Percentiles rank a stretch among this genome's conserved stretches.
These are phyloP conservation scores for Populus nigra DNA, from an alignment of 345 rosid species.

Conservation along the genomic window DNA sequence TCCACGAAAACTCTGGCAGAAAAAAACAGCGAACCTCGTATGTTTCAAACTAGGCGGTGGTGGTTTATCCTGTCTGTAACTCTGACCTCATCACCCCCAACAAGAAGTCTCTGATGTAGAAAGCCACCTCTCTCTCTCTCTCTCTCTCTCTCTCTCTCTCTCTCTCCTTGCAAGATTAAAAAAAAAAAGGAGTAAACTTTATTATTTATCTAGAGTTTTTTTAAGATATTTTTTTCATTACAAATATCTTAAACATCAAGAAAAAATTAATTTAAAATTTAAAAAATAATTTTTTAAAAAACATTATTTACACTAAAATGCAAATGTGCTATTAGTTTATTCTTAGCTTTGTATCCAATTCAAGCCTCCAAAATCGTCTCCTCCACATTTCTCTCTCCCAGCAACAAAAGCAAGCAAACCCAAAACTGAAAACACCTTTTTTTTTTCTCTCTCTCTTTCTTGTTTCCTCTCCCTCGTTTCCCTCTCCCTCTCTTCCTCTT, in stretches of 20 bases:
- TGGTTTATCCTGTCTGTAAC: neutral
- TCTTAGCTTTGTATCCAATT: constrained; percentile 6
- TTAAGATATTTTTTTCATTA: no score
- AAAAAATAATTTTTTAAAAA: no score
- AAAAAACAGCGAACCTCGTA: neutral
- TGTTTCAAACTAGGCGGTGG: neutral
- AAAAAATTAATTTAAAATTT: no score
- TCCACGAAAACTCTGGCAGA: neutral
- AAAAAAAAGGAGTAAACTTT: neutral
- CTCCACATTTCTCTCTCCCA: constrained; percentile 5
- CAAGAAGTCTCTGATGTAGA: neutral
- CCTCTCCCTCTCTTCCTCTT: neutral
- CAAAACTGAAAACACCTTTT: neutral
- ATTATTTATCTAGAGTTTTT: neutral
- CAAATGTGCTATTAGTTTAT: neutral
- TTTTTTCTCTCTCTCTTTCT: neutral
- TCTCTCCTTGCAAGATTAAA: neutral
- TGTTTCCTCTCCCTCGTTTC: neutral
- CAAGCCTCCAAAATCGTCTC: constrained; percentile 15
- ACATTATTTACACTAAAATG: no score
- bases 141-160: neutral
- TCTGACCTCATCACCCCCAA: neutral
- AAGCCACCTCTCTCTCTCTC: neutral
- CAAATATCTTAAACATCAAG: no score
- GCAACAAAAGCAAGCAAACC: neutral